A percentile compares a stretch with the other conserved stretches of the same genome.
Evolutionary conservation across 1,284 basidiomycete species (phyloP).

Genomic region (Moesziomyces parantarcticus): DNA sequence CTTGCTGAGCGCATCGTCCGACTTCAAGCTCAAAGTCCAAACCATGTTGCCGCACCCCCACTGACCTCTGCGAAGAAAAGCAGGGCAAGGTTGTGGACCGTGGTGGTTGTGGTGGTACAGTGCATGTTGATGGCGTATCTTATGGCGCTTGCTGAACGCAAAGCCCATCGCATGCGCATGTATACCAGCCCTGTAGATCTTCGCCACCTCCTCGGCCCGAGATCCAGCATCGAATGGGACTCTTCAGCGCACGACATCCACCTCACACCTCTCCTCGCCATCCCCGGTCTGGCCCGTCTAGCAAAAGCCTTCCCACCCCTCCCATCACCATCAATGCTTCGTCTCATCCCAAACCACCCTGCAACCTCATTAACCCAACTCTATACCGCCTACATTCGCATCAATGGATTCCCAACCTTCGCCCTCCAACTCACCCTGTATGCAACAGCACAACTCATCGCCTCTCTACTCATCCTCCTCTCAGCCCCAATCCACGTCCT

Average conservation of each 20-base stretch:
- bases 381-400: constrained; percentile 7
- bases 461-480: constrained; percentile 5
- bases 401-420: constrained; percentile 12
- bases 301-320: constrained; percentile 8
- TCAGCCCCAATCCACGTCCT: constrained; percentile 31
- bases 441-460: constrained; percentile 1
- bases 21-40: not conserved
- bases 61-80: not conserved
- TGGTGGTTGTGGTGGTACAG: constrained; percentile 10
- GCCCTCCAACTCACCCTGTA: constrained; percentile 9
- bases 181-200: not conserved
- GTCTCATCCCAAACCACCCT: not conserved
- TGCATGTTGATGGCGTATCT: constrained; percentile 21
- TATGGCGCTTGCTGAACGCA: constrained; percentile 15
- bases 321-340: constrained; percentile 9
- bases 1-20: constrained; percentile 23
- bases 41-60: not conserved
- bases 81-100: not conserved
- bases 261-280: constrained; percentile 16
- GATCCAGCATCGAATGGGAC: constrained; percentile 16
- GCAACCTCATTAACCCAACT: not conserved
- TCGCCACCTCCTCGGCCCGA: not conserved
- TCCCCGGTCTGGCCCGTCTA: constrained; percentile 15
- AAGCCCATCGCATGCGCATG: constrained; percentile 31
- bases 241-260: constrained; percentile 5